Evolutionary conservation across 192 early-diverging fungal genomes (phyloP), one percentile per base, ranked within the genome.

Genomic region (Pilobolus umbonatus): DNA sequence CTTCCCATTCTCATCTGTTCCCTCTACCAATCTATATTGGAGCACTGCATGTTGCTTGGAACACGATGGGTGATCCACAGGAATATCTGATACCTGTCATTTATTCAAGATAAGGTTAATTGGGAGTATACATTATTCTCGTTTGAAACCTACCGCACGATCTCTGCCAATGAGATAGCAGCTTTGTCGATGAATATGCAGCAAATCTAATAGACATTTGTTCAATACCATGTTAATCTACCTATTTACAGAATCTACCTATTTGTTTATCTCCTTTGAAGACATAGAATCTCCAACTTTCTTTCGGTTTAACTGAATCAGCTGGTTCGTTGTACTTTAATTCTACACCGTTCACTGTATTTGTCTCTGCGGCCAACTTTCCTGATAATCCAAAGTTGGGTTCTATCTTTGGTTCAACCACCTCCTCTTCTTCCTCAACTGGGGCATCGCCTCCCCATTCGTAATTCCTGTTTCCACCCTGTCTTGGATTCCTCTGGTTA

Each of bases 11-110:
- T n/a, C 17, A 3, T 73, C 51, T 46, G 85, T 70, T 0, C 60
- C 81, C 9, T 80, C 68, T 11, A 64, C 73, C 45, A 82, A 85
- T 43, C 93, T 83, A 68, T 80, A 96, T 67, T 98, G 95, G 29
- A 98, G 63, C 1, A 89, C 95, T 2, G 94, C 91, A 62, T 98
- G 95, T 70, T 98, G 95, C 56, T 87, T 89, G 4, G 92, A 95
- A 63, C 90, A 93, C 4, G 92, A 95, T 14, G 92, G 94, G 57
- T 98, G 95, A 72, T 98, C 95, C 4, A 90, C 81, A 1, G 95
- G 94, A 31, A 98, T 85, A 75, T 98, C 95, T 3, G 86, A 90
- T 25, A 98, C 77, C 74, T 75, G 55, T 40, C n/a, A n/a, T n/a
- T n/a, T n/a, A 38, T 4, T 40, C 46, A 47, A 42, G 34, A 44